Evolutionary conservation across 139 green algal species (phyloP).

Genomic region (Chlorella sp.): DNA sequence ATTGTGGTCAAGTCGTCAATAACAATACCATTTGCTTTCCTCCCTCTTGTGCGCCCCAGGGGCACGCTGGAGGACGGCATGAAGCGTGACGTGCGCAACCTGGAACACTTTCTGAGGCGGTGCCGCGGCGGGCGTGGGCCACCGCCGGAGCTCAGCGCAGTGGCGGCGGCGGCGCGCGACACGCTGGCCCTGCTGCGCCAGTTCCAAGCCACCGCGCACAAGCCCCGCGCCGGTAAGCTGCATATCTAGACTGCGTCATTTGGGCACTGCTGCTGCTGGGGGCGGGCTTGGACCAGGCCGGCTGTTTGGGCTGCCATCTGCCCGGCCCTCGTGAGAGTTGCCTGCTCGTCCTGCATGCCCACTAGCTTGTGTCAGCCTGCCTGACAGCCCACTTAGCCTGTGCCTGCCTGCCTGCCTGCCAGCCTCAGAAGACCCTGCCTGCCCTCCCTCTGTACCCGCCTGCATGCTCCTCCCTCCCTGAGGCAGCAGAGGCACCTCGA

Average conservation of each 20-base stretch:
- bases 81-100: background rate
- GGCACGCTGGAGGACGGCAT: background rate
- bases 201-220: background rate
- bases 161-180: background rate
- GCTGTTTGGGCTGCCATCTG: too few species aligned
- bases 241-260: background rate
- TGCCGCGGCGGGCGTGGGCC: background rate
- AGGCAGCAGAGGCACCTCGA: too few species aligned
- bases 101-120: background rate
- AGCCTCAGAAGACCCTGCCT: too few species aligned
- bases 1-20: too few species aligned
- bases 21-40: too few species aligned
- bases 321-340: too few species aligned
- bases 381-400: too few species aligned
- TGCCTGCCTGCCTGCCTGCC: too few species aligned
- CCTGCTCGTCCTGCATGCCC: background rate
- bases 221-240: background rate
- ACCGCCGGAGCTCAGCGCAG: background rate
- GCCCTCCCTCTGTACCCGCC: background rate
- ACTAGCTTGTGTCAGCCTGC: background rate
- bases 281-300: background rate
- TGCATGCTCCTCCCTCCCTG: background rate
- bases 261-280: too few species aligned
- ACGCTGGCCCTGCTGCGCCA: constrained; percentile 12
- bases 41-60: background rate